phyloP scores from a whole-genome alignment of 768 basidiomycete species.

The Postia placenta region DNA sequence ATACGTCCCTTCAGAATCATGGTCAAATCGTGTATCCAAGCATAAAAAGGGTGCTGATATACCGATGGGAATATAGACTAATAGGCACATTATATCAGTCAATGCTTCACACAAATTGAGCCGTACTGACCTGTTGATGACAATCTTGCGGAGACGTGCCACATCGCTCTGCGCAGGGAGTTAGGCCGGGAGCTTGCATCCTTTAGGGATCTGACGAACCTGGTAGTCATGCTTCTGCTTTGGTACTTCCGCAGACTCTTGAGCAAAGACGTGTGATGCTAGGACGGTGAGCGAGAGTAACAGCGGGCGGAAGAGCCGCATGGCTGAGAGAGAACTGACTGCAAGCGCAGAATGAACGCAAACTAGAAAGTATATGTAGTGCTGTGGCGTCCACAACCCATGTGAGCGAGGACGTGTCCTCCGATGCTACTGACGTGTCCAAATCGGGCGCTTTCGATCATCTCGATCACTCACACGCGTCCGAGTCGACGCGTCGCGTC shows the following conservation, averaged over 20 bases:
- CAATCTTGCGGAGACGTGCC: constrained; percentile 85
- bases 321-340: constrained; percentile 23
- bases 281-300: constrained; percentile 41
- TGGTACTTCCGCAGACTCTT: constrained; percentile 34
- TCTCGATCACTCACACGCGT: constrained; percentile 14
- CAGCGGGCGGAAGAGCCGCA: constrained; percentile 50
- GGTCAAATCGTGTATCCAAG: too few relatives aligned
- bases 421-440: constrained; percentile 16
- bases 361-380: background rate
- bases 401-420: background rate
- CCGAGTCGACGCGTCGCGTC: constrained; percentile 3
- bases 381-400: too few relatives aligned
- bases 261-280: constrained; percentile 38
- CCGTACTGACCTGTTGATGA: constrained; percentile 68
- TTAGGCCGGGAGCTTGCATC: background rate
- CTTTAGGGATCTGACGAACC: constrained; percentile 34
- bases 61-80: constrained; percentile 84
- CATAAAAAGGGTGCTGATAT: background rate
- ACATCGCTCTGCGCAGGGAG: constrained; percentile 51
- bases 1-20: constrained; percentile 55
- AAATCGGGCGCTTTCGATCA: constrained; percentile 8
- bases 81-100: constrained; percentile 9
- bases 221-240: constrained; percentile 69
- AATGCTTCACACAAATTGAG: background rate
- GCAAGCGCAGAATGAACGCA: background rate